Conservation (phyloP, 192 early-diverging fungal species). For the Physocladia obscura region DNA sequence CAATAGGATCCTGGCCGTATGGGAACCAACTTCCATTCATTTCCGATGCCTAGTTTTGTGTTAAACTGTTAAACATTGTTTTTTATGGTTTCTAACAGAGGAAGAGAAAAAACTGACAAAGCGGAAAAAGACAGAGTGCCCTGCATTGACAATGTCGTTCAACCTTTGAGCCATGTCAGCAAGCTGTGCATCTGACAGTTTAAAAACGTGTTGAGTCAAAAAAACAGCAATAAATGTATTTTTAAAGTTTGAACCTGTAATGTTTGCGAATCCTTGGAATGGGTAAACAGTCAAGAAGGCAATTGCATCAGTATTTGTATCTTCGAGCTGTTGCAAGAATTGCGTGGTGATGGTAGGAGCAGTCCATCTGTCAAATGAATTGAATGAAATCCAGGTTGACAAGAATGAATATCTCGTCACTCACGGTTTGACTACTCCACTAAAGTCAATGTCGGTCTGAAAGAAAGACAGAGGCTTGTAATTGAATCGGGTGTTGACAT, state of each 20-base stretch:
- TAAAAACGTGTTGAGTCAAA: neutral
- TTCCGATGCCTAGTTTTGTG: slow-evolving; percentile 12
- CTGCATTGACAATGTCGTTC: slow-evolving; percentile 20
- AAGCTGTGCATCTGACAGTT: slow-evolving; percentile 8
- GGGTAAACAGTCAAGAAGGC: slow-evolving; percentile 19
- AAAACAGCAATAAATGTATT: neutral
- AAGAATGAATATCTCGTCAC: neutral
- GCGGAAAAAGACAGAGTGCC: slow-evolving; percentile 23
- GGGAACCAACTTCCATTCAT: slow-evolving; percentile 35
- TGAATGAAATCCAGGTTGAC: neutral
- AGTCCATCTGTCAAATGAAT: slow-evolving; percentile 16
- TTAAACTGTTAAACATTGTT: neutral
- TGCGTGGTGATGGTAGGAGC: neutral
- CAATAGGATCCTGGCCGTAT: slow-evolving; percentile 33
- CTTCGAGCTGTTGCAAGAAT: slow-evolving; percentile 11
- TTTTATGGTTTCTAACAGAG: neutral
- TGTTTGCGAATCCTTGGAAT: slow-evolving; percentile 20
- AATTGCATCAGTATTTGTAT: slow-evolving; percentile 13
- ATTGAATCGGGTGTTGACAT: slow-evolving; percentile 3
- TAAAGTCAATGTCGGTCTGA: slow-evolving; percentile 29
- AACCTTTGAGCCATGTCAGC: slow-evolving; percentile 12
- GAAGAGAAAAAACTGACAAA: neutral
- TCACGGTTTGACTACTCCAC: neutral
- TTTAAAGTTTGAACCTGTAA: slow-evolving; percentile 7
- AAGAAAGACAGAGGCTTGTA: slow-evolving; percentile 26